phyloP scores from a whole-genome alignment of 306 rosid genomes.

The Spatholobus suberectus region DNA sequence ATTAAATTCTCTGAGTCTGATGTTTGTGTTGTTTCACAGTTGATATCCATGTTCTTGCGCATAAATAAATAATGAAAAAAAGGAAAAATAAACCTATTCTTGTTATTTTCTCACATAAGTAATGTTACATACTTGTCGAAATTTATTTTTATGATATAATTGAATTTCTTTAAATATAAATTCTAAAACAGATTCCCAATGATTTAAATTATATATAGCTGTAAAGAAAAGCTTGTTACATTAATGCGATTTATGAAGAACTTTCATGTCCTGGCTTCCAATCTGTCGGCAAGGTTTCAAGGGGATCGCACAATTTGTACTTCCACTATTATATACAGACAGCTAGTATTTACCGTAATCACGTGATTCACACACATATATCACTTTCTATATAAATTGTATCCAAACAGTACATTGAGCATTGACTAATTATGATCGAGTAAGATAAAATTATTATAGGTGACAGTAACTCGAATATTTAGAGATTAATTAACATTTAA shows the following conservation, averaged over 20 bases:
- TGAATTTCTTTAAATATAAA: neutral
- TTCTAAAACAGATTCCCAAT: constrained; percentile 12
- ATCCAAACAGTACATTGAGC: neutral
- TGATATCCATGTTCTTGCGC: neutral
- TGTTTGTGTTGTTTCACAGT: neutral
- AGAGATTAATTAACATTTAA: neutral
- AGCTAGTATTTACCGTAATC: constrained; percentile 23
- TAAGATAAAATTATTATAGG: neutral
- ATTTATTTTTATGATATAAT: neutral
- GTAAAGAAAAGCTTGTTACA: constrained; percentile 18
- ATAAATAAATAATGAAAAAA: neutral
- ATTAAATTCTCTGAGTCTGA: neutral
- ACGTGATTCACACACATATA: constrained; percentile 6
- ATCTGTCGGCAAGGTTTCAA: neutral
- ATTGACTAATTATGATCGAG: neutral
- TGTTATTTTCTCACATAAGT: neutral
- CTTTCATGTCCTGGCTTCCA: neutral
- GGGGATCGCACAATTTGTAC: neutral
- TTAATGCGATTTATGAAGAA: constrained; percentile 34
- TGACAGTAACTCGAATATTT: no score
- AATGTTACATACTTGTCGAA: no score
- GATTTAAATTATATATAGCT: neutral
- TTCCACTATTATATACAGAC: neutral
- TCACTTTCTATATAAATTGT: neutral
- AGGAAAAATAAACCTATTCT: neutral